phyloP scores from a whole-genome alignment of 495 filamentous ascomycete species.

The Penicillium subrubescens region DNA sequence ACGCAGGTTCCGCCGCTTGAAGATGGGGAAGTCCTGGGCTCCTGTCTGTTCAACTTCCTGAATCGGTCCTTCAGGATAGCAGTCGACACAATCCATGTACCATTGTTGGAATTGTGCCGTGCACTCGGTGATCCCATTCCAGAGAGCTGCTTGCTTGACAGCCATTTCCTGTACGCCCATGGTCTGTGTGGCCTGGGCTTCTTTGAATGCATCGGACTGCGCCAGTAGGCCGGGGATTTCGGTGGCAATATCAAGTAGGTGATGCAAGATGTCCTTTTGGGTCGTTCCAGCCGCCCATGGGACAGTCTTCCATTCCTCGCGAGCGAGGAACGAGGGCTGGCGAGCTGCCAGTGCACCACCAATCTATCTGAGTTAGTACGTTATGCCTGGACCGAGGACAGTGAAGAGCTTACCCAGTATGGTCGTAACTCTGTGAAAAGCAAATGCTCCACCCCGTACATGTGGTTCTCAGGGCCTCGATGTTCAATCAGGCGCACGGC shows the following conservation, averaged over 20 bases:
- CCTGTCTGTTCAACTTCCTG: conserved; percentile 29
- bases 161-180: conserved; percentile 39
- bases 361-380: conserved; percentile 28
- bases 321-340: conserved; percentile 39
- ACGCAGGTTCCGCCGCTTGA: conserved; percentile 41
- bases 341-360: conserved; percentile 38
- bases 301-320: conserved; percentile 47
- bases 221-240: conserved; percentile 39
- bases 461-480: conserved; percentile 48
- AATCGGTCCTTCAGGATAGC: conserved; percentile 38
- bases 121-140: conserved; percentile 41
- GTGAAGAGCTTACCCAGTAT: conserved; percentile 40
- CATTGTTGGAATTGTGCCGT: conserved; percentile 37
- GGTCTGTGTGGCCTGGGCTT: conserved; percentile 18
- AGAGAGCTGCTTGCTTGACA: conserved; percentile 41
- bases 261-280: conserved; percentile 45
- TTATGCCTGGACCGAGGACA: background rate
- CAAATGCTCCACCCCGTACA: conserved; percentile 48
- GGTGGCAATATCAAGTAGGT: conserved; percentile 44
- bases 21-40: conserved; percentile 40
- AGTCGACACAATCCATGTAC: conserved; percentile 39
- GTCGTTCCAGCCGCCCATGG: conserved; percentile 47
- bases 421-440: conserved; percentile 47
- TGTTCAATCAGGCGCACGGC: conserved; percentile 48
- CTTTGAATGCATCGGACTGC: conserved; percentile 36